These are phyloP conservation scores for Podospora pseudoanserina DNA, from an alignment of 495 filamentous ascomycete genomes.

Conservation along the genomic window DNA sequence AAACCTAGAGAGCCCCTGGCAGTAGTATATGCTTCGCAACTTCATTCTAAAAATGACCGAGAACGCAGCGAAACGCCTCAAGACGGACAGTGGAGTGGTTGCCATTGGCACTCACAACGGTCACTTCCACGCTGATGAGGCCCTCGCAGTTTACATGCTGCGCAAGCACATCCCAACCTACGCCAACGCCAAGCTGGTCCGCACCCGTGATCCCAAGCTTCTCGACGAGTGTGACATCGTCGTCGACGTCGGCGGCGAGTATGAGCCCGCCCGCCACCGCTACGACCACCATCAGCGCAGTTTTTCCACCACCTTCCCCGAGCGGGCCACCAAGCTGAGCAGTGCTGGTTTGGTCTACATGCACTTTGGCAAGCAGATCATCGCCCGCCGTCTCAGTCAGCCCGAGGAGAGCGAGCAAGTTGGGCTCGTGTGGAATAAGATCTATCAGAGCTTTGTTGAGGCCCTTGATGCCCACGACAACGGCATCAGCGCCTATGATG, in stretches of 20 bases:
- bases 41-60: slow-evolving; percentile 50
- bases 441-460: slow-evolving; percentile 93
- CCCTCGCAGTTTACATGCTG: slow-evolving; percentile 95
- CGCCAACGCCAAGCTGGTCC: slow-evolving; percentile 66
- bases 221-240: slow-evolving; percentile 87
- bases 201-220: slow-evolving; percentile 76
- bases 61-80: slow-evolving; percentile 67
- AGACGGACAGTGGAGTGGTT: slow-evolving; percentile 49
- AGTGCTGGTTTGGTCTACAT: slow-evolving; percentile 91
- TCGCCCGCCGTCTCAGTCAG: slow-evolving; percentile 58
- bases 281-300: slow-evolving; percentile 97
- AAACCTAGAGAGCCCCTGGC: background rate
- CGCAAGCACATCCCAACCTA: slow-evolving; percentile 78
- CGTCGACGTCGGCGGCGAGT: slow-evolving; percentile 91
- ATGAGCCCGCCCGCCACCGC: slow-evolving; percentile 68
- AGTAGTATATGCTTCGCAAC: slow-evolving; percentile 24
- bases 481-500: slow-evolving; percentile 78
- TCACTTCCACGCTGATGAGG: slow-evolving; percentile 98
- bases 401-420: slow-evolving; percentile 60
- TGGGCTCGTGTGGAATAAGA: slow-evolving; percentile 72
- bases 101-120: slow-evolving; percentile 91
- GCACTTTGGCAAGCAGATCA: slow-evolving; percentile 84
- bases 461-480: slow-evolving; percentile 97
- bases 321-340: slow-evolving; percentile 78
- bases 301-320: slow-evolving; percentile 74